phyloP scores from a whole-genome alignment of 202 grass and related monocot species.

The Carex sylvatica region DNA sequence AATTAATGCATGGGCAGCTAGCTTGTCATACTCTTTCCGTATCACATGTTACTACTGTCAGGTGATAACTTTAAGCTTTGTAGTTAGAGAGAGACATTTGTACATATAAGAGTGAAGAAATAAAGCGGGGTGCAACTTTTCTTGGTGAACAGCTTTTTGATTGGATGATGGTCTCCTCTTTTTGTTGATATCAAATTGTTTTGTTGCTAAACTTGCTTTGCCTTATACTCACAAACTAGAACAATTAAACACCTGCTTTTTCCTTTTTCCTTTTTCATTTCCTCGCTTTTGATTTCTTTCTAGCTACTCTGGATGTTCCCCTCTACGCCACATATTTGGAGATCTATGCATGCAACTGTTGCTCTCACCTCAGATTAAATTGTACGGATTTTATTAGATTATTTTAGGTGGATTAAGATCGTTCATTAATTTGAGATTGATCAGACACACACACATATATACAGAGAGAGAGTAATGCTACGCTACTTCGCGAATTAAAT shows the following conservation, averaged over 20 bases:
- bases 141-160: slow-evolving; percentile 37
- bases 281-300: neutral
- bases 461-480: too few relatives aligned
- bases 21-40: slow-evolving; percentile 12
- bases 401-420: neutral
- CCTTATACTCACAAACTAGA: neutral
- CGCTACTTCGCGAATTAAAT: too few relatives aligned
- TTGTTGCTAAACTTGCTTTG: neutral
- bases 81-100: neutral
- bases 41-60: slow-evolving; percentile 36
- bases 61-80: slow-evolving; percentile 15
- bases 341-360: neutral
- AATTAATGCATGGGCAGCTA: slow-evolving; percentile 29
- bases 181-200: slow-evolving; percentile 20
- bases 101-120: slow-evolving; percentile 1
- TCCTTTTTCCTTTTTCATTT: neutral
- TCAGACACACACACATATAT: too few relatives aligned
- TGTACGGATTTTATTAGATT: neutral
- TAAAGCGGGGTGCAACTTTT: slow-evolving; percentile 43
- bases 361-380: neutral
- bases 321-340: neutral
- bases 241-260: slow-evolving; percentile 27
- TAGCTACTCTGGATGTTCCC: neutral
- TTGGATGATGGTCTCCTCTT: slow-evolving; percentile 25
- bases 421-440: neutral